phyloP scores from a whole-genome alignment of 2,329 filamentous ascomycete species.

The Rutstroemia sydowiana region DNA sequence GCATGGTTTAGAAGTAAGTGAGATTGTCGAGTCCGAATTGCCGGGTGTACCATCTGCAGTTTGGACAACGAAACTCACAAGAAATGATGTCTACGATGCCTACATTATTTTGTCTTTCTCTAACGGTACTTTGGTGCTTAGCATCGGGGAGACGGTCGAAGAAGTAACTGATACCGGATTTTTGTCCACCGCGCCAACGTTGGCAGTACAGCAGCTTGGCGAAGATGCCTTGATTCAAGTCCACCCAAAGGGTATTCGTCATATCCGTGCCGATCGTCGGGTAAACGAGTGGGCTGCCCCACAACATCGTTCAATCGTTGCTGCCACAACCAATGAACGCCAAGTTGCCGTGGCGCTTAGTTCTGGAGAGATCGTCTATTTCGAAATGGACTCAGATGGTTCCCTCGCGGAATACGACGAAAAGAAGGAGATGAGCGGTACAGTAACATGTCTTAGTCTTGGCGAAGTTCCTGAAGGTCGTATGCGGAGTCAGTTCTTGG shows the following conservation, averaged over 20 bases:
- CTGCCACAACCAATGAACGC: conserved; percentile 84
- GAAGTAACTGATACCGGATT: conserved; percentile 94
- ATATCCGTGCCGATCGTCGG: conserved; percentile 68
- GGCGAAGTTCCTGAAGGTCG: conserved; percentile 88
- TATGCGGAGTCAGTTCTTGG: conserved; percentile 82
- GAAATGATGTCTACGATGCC: conserved; percentile 77
- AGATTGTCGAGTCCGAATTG: conserved; percentile 90
- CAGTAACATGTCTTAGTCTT: conserved; percentile 88
- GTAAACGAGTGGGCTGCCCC: conserved; percentile 93
- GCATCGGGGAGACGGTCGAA: conserved; percentile 94
- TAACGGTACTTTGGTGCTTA: conserved; percentile 83
- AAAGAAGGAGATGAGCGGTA: conserved; percentile 89
- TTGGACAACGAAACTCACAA: conserved; percentile 87
- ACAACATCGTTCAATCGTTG: conserved; percentile 89
- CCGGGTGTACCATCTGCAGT: conserved; percentile 84
- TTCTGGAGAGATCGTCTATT: conserved; percentile 95
- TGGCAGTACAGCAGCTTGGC: conserved; percentile 89
- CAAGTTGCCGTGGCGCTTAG: conserved; percentile 92
- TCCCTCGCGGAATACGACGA: conserved; percentile 91
- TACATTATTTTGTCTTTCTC: conserved; percentile 94
- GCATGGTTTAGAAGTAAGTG: conserved; percentile 86
- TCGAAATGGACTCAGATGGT: conserved; percentile 91
- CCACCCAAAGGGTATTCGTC: conserved; percentile 90
- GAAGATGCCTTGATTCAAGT: conserved; percentile 91
- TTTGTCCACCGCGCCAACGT: conserved; percentile 75